A percentile compares a stretch with the other conserved stretches of the same genome.
These are phyloP conservation scores for Curvularia verruculosa DNA, from an alignment of 2,329 filamentous ascomycete genomes.

Conservation along the genomic window DNA sequence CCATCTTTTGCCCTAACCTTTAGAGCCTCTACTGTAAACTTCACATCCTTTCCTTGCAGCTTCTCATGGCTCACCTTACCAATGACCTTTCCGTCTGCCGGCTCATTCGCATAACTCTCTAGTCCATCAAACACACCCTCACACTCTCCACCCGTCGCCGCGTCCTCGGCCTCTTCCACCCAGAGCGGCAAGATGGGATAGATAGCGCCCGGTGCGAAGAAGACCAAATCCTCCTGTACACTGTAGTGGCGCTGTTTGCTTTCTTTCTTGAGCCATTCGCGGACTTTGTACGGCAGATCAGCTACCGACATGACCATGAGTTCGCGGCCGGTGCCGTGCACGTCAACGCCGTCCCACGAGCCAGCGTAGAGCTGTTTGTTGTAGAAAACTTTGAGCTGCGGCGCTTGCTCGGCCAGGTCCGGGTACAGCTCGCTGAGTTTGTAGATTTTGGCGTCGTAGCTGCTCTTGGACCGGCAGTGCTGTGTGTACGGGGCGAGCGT, in stretches of 20 bases:
- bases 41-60: constrained; percentile 35
- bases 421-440: constrained; percentile 44
- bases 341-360: constrained; percentile 60
- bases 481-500: constrained; percentile 32
- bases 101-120: constrained; percentile 39
- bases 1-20: constrained; percentile 26
- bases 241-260: constrained; percentile 50
- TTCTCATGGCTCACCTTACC: constrained; percentile 36
- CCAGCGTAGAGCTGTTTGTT: constrained; percentile 54
- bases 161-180: constrained; percentile 46
- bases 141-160: constrained; percentile 48
- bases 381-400: constrained; percentile 48
- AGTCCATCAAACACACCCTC: constrained; percentile 46
- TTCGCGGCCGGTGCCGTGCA: constrained; percentile 58
- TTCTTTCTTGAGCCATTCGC: constrained; percentile 57
- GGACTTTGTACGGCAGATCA: constrained; percentile 51
- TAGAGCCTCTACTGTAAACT: constrained; percentile 42
- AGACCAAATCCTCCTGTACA: constrained; percentile 53
- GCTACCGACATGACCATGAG: constrained; percentile 57
- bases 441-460: constrained; percentile 38
- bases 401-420: constrained; percentile 36
- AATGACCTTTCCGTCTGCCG: constrained; percentile 39
- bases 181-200: constrained; percentile 59
- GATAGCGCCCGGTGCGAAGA: constrained; percentile 61
- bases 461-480: constrained; percentile 26